Base-by-base conservation (phyloP, 139 green algal genomes). In the Chlorella sp. region DNA sequence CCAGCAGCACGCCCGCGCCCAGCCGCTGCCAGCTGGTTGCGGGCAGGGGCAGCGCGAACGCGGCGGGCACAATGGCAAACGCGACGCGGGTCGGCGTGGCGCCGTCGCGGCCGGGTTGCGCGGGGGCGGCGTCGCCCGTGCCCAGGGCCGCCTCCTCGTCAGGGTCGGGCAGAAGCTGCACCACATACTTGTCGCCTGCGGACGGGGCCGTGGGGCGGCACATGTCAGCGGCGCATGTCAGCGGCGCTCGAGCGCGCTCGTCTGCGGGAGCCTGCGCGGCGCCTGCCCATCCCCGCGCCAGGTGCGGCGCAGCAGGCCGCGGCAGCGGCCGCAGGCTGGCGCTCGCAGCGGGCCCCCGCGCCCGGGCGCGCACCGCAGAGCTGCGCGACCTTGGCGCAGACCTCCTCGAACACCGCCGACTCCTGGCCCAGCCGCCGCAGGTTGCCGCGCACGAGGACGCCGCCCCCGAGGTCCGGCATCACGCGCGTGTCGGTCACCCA, bases 111-210 rank as follows among this genome's bases (percentile, higher is more conserved):
- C 41, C 33, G n/a, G n/a, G n/a, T n/a, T n/a, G n/a, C n/a, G n/a
- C n/a, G n/a, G n/a, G n/a, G n/a, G n/a, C n/a, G 31, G 31, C 36
- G 65, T 15, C 62, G 69, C 36, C 73, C 80, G 42, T 71, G 65
- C 35, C 71, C 40, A 50, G 36, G 38, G 78, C 77, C 29, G 81
- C 82, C 35, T 83, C 77, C 8, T 80, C 74, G 48, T 94, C 84
- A 31, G 83, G 82, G 63, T 98, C 94, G 60, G 90, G 74, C 25
- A 97, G 80, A 81, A 98, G 80, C 29, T 96, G 75, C 42, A 97
- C 86, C 43, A 90, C 77, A 73, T 94, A 97, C 88, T 97, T 97
- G 58, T 82, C 68, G 38, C 85, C 84, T 83, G 71, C 51, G 65
- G 27, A 15, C 12, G 7, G 9, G 31, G 1, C 31, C 27, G 11